Conservation (phyloP, 805 yeast species). For the Starmerella potacharoeniae region DNA sequence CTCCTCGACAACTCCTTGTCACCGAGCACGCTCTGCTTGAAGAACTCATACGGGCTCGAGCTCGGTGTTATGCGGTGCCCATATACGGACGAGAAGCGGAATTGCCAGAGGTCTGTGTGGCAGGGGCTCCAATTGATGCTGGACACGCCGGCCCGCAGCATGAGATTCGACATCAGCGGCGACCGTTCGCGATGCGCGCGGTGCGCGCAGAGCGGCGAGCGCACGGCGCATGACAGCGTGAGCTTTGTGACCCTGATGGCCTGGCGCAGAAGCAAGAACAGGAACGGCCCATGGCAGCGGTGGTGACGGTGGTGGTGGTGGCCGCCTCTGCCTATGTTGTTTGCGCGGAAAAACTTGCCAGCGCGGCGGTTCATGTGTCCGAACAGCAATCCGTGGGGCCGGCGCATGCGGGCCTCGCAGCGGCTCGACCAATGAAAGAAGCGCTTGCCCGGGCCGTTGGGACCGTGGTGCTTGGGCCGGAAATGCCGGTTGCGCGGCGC, state of each 20-base stretch:
- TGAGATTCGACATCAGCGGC: neutral
- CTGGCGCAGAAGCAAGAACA: neutral
- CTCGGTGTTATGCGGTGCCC: neutral
- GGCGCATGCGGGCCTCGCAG: neutral
- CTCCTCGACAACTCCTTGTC: neutral
- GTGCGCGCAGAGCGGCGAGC: neutral
- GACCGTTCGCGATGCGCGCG: neutral
- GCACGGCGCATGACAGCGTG: neutral
- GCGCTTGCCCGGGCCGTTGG: neutral
- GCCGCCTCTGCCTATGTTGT: neutral
- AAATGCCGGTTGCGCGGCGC: constrained; percentile 10
- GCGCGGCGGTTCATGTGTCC: neutral
- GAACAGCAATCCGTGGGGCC: neutral
- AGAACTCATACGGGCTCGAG: neutral
- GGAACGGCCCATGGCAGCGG: neutral
- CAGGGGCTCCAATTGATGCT: neutral
- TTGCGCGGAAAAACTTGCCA: neutral
- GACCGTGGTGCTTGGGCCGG: constrained; percentile 1
- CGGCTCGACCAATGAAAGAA: neutral
- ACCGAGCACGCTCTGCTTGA: neutral
- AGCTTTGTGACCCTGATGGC: neutral
- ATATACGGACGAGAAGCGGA: neutral
- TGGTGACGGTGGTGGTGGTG: neutral
- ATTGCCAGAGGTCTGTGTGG: neutral
- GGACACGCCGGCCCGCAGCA: neutral